Evolutionary conservation across 2,329 filamentous ascomycete genomes (phyloP).

Genomic region (Dendrostoma leiphaemia): DNA sequence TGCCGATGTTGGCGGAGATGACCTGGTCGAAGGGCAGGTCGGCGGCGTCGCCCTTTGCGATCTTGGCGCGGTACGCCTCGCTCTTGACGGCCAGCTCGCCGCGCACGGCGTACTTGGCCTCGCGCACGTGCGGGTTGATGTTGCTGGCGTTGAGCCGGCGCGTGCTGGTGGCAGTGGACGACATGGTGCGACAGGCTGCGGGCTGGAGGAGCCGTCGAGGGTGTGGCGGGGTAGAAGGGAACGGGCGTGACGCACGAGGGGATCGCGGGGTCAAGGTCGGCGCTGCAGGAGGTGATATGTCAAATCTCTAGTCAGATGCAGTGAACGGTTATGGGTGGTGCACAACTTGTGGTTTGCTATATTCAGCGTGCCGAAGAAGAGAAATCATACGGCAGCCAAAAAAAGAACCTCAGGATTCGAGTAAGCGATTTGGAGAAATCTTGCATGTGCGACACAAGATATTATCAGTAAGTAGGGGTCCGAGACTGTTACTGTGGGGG

Average conservation of each 20-base stretch:
- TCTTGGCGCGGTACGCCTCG: conserved; percentile 79
- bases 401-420: conserved; percentile 1
- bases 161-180: conserved; percentile 33
- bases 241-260: conserved; percentile 10
- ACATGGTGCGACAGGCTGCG: conserved; percentile 30
- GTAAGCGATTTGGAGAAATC: not conserved
- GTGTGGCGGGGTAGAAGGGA: conserved; percentile 19
- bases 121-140: conserved; percentile 86
- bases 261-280: conserved; percentile 6
- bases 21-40: conserved; percentile 82
- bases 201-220: conserved; percentile 18
- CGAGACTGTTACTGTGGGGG: no score
- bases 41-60: conserved; percentile 54
- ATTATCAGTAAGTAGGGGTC: no score
- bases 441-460: not conserved
- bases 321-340: no score
- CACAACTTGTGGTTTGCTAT: no score
- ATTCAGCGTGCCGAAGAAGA: no score
- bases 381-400: no score
- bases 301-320: not conserved
- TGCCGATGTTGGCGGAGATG: conserved; percentile 97
- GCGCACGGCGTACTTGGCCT: conserved; percentile 93
- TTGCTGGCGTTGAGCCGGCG: conserved; percentile 70
- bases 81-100: conserved; percentile 93
- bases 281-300: conserved; percentile 13